Conservation (phyloP, 768 basidiomycete species). For the Gloeopeniophorella convolvens region DNA sequence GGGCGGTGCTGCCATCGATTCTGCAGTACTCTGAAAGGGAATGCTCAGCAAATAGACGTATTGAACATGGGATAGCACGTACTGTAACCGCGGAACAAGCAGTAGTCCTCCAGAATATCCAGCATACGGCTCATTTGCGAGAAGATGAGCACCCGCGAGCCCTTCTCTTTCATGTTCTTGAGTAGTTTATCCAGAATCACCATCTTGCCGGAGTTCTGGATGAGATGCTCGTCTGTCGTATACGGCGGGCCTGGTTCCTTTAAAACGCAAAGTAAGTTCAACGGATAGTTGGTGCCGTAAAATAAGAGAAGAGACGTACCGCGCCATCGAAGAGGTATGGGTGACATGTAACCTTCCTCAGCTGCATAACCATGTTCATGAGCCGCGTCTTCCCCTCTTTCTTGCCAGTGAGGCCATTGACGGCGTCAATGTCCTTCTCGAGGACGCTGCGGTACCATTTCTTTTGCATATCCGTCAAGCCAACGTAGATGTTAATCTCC, state of each 20-base stretch:
- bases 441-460: slow-evolving; percentile 96
- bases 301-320: slow-evolving; percentile 32
- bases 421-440: slow-evolving; percentile 98
- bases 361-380: slow-evolving; percentile 99
- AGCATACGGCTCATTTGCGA: slow-evolving; percentile 99
- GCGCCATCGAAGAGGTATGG: slow-evolving; percentile 93
- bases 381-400: slow-evolving; percentile 97
- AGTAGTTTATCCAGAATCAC: slow-evolving; percentile 93
- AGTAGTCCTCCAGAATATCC: slow-evolving; percentile 97
- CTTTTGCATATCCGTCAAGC: slow-evolving; percentile 93
- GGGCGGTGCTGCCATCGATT: slow-evolving; percentile 92
- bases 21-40: slow-evolving; percentile 76
- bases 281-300: not conserved
- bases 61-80: slow-evolving; percentile 27
- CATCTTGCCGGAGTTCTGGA: slow-evolving; percentile 96
- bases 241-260: slow-evolving; percentile 97
- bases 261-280: not conserved
- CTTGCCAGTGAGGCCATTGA: slow-evolving; percentile 92
- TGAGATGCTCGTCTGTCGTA: slow-evolving; percentile 94
- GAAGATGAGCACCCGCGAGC: slow-evolving; percentile 95
- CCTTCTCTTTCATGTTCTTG: slow-evolving; percentile 79
- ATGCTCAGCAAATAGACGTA: slow-evolving; percentile 9
- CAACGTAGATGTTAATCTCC: slow-evolving; percentile 98
- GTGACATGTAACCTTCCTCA: slow-evolving; percentile 84
- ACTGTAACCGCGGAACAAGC: slow-evolving; percentile 87